phyloP scores from a whole-genome alignment of 2,329 filamentous ascomycete species.

The Penicillium sp. region DNA sequence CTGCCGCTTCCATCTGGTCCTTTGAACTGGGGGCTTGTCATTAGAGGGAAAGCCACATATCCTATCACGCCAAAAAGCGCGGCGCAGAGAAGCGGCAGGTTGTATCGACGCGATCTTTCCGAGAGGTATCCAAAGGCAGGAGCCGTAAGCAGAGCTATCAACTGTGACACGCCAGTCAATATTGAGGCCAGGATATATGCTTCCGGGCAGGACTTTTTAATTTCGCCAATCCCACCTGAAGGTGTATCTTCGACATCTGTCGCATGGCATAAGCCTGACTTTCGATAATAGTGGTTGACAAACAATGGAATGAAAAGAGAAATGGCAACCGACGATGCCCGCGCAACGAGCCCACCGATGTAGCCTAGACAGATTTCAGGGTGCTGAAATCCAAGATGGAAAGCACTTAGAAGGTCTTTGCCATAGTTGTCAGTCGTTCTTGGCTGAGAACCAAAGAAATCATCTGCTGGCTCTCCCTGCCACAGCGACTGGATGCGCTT shows the following conservation, averaged over 20 bases:
- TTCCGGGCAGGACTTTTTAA: constrained; percentile 78
- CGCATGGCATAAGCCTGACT: constrained; percentile 69
- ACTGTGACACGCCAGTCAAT: constrained; percentile 82
- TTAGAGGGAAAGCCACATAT: constrained; percentile 70
- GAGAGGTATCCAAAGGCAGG: constrained; percentile 83
- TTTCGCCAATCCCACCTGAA: constrained; percentile 49
- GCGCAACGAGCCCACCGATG: constrained; percentile 87
- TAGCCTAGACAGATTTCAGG: constrained; percentile 81
- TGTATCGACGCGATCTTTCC: constrained; percentile 62
- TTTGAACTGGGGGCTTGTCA: constrained; percentile 71
- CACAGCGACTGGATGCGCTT: constrained; percentile 65
- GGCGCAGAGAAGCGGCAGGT: constrained; percentile 69
- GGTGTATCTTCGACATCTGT: constrained; percentile 25
- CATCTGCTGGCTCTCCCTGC: neutral
- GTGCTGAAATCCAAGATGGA: constrained; percentile 70
- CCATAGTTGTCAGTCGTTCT: constrained; percentile 25
- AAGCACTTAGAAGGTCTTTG: constrained; percentile 58
- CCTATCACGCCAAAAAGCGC: constrained; percentile 71
- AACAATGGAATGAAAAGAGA: constrained; percentile 92
- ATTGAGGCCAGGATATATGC: constrained; percentile 87
- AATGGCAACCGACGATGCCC: constrained; percentile 91
- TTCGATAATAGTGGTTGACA: constrained; percentile 85
- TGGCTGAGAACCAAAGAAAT: neutral
- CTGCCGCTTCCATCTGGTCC: constrained; percentile 63
- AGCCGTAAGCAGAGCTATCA: constrained; percentile 77